Evolutionary conservation across 1,139 yeast species (phyloP), one percentile per base, ranked within the genome.

Genomic region (Geotrichum cucujoidarum): DNA sequence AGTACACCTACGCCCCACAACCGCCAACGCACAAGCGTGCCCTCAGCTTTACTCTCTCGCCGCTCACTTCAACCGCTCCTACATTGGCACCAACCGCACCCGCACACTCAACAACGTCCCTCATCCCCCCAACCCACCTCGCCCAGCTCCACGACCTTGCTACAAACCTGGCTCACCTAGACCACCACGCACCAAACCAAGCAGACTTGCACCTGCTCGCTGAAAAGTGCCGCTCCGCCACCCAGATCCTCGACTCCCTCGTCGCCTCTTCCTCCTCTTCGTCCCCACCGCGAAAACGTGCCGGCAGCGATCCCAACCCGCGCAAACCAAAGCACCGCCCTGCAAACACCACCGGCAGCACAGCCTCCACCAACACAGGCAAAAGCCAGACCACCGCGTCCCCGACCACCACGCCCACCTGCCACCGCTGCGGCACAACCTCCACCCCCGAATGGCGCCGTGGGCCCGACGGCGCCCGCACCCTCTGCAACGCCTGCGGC

Each of bases 391-490:
- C n/a, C 33, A 16, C 33, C 33, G 17, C n/a, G 17, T 31, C 33
- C 17, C 33, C 33, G 17, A n/a, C 11, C n/a, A 31, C 17, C 10
- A 16, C 33, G 11, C 33, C 11, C 6, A 10, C 17, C 33, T n/a
- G 7, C 61, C 76, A 74, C 51, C 78, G 83, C 54, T 88, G 96
- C 64, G 85, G 83, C 18, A 81, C 85, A n/a, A 75, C 78, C 2
- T 87, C 82, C 53, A 87, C 96, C 1, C 95, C 95, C 0, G 95
- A 88, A 67, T 88, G 96, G 95, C 73, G 95, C 56, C 74, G 89
- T 49, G 95, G 95, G 0, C 95, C 95, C 1, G 78, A 80, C 53
- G 96, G 95, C 0, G 84, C 83, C 13, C 72, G 94, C 45, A 85
- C 95, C 0, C 70, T 88, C 51, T 88, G 95, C 66, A 88, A 88